phyloP scores from a whole-genome alignment of 768 basidiomycete species.

The Lactarius vividus region DNA sequence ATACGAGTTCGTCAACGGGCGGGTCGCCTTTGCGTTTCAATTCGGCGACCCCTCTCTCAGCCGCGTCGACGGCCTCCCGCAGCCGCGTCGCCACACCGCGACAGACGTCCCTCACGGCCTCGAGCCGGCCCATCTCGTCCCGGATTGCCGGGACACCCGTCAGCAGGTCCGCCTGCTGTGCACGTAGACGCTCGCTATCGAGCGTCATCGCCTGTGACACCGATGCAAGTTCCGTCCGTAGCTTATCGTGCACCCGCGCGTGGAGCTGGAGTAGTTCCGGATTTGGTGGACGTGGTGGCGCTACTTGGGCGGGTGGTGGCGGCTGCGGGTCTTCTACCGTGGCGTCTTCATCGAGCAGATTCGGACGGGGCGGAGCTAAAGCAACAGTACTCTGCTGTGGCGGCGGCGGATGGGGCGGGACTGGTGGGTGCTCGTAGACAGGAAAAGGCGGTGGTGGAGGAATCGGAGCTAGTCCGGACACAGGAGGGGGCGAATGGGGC shows the following conservation, averaged over 20 bases:
- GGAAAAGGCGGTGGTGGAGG: slow-evolving; percentile 16
- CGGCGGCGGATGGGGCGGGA: slow-evolving; percentile 19
- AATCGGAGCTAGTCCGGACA: slow-evolving; percentile 7
- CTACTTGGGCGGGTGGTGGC: slow-evolving; percentile 34
- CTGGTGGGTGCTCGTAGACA: slow-evolving; percentile 21
- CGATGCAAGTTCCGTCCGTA: slow-evolving; percentile 70
- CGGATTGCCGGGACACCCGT: slow-evolving; percentile 90
- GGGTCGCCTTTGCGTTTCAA: slow-evolving; percentile 83
- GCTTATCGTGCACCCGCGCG: slow-evolving; percentile 67
- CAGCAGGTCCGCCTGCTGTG: slow-evolving; percentile 80
- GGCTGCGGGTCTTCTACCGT: slow-evolving; percentile 30
- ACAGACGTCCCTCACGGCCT: slow-evolving; percentile 92
- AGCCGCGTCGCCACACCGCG: slow-evolving; percentile 69
- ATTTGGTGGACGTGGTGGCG: slow-evolving; percentile 83
- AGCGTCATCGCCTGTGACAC: slow-evolving; percentile 59
- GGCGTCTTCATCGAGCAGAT: slow-evolving; percentile 65
- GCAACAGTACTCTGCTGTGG: slow-evolving; percentile 16
- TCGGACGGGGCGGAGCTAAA: slow-evolving; percentile 39
- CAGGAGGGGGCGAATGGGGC: slow-evolving; percentile 12
- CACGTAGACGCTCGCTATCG: slow-evolving; percentile 73
- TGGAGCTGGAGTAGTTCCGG: slow-evolving; percentile 86
- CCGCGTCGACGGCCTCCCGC: slow-evolving; percentile 57
- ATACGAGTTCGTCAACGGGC: slow-evolving; percentile 94
- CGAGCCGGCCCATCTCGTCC: slow-evolving; percentile 93
- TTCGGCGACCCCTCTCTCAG: slow-evolving; percentile 72